Evolutionary conservation across 345 rosid genomes (phyloP).

Genomic region (Acer campestre): DNA sequence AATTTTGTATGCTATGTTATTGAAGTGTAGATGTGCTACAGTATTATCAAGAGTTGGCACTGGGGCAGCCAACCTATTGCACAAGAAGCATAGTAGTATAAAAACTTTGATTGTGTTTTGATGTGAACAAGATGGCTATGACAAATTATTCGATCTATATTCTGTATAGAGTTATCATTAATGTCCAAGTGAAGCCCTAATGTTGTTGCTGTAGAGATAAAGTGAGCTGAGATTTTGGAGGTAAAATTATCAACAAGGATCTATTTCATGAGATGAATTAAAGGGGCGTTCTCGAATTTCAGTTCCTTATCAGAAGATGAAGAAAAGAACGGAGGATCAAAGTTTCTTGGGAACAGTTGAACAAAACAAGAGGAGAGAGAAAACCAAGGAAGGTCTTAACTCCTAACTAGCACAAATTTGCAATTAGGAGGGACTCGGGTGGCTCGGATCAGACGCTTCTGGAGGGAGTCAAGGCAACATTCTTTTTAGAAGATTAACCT

Average conservation of each 20-base stretch:
- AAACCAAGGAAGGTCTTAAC: background rate
- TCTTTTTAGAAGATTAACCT: background rate
- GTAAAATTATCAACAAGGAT: background rate
- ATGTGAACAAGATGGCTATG: background rate
- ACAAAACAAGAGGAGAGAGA: background rate
- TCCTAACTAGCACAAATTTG: background rate
- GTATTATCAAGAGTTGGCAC: background rate
- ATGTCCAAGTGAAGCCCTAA: background rate
- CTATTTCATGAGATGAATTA: background rate
- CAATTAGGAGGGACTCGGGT: background rate
- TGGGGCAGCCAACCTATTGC: background rate
- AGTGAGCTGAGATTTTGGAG: background rate
- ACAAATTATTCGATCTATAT: background rate
- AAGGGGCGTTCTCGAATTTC: background rate
- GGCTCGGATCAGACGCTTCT: background rate
- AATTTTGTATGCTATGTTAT: background rate
- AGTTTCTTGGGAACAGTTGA: slow-evolving; percentile 4
- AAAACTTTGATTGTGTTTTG: background rate
- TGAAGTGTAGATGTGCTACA: background rate
- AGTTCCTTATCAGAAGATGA: background rate
- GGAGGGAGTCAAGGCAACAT: background rate
- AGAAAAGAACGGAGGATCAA: background rate
- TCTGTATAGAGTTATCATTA: background rate
- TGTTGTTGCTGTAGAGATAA: background rate
- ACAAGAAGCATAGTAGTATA: background rate